A percentile compares a stretch with the other conserved stretches of the same genome.
These are phyloP conservation scores for Aspergillus taichungensis DNA, from an alignment of 495 filamentous ascomycete genomes.

Conservation along the genomic window DNA sequence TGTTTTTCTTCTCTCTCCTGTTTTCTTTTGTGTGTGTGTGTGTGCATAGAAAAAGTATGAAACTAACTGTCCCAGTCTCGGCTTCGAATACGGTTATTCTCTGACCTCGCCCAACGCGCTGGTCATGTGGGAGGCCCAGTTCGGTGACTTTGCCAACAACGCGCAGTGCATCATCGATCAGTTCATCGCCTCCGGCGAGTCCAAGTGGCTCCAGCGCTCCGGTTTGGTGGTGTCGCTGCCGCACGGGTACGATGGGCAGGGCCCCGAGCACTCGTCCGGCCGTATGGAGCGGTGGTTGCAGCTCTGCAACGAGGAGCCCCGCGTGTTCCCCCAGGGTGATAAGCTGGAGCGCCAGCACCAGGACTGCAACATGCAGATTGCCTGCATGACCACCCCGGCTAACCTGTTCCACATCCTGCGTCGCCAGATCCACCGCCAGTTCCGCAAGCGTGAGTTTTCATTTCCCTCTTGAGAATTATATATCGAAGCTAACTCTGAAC, in stretches of 20 bases:
- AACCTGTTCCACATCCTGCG: constrained; percentile 96
- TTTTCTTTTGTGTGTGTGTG: too few species aligned
- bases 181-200: constrained; percentile 94
- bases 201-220: constrained; percentile 96
- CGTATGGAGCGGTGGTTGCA: constrained; percentile 96
- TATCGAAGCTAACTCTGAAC: constrained; percentile 28
- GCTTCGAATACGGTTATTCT: constrained; percentile 98
- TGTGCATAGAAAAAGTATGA: background rate
- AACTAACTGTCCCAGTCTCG: constrained; percentile 49
- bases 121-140: constrained; percentile 99
- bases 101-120: constrained; percentile 92
- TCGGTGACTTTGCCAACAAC: constrained; percentile 99
- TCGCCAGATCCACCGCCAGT: constrained; percentile 96
- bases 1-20: constrained; percentile 16
- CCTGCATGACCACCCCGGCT: constrained; percentile 82
- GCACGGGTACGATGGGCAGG: constrained; percentile 97
- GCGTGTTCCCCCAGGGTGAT: constrained; percentile 74
- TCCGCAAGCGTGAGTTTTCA: constrained; percentile 79
- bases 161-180: constrained; percentile 98
- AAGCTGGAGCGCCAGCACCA: constrained; percentile 97
- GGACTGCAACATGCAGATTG: constrained; percentile 99
- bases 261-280: constrained; percentile 96
- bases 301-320: constrained; percentile 95
- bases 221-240: constrained; percentile 90
- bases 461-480: background rate